A percentile compares a stretch with the other conserved stretches of the same genome.
These are phyloP conservation scores for Trichoderma semiorbis DNA, from an alignment of 2,329 filamentous ascomycete species.

Conservation along the genomic window DNA sequence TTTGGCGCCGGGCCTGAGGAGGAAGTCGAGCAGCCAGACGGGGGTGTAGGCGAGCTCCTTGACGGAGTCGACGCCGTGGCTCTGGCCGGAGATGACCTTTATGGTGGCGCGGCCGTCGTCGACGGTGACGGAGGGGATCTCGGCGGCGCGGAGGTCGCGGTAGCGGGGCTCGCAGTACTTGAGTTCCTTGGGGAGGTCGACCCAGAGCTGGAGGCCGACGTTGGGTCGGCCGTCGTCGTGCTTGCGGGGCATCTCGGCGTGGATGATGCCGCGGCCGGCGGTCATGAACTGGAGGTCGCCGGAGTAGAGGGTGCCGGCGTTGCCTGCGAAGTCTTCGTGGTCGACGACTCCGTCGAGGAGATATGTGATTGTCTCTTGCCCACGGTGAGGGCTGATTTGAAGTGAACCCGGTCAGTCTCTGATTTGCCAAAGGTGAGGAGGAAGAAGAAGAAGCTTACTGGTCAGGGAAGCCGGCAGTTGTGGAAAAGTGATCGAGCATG, in stretches of 20 bases:
- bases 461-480: slow-evolving; percentile 82
- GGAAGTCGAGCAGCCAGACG: slow-evolving; percentile 90
- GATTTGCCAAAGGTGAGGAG: neutral
- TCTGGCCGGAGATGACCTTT: slow-evolving; percentile 87
- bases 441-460: slow-evolving; percentile 46
- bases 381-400: slow-evolving; percentile 54
- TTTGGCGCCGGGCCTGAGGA: slow-evolving; percentile 72
- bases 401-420: neutral
- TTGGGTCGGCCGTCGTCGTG: slow-evolving; percentile 73
- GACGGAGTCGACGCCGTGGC: slow-evolving; percentile 78
- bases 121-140: slow-evolving; percentile 72
- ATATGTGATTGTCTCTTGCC: slow-evolving; percentile 87
- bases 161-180: slow-evolving; percentile 92
- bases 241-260: slow-evolving; percentile 89
- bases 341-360: slow-evolving; percentile 81
- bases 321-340: slow-evolving; percentile 88
- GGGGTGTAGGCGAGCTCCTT: slow-evolving; percentile 93
- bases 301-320: slow-evolving; percentile 75
- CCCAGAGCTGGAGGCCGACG: slow-evolving; percentile 91
- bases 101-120: slow-evolving; percentile 73
- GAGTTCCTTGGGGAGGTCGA: slow-evolving; percentile 76
- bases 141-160: slow-evolving; percentile 72
- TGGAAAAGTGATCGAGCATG: slow-evolving; percentile 91
- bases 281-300: slow-evolving; percentile 99
- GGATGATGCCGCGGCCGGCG: slow-evolving; percentile 84